These are phyloP conservation scores for Colletotrichum magnum DNA, from an alignment of 2,329 filamentous ascomycete genomes.

Conservation along the genomic window DNA sequence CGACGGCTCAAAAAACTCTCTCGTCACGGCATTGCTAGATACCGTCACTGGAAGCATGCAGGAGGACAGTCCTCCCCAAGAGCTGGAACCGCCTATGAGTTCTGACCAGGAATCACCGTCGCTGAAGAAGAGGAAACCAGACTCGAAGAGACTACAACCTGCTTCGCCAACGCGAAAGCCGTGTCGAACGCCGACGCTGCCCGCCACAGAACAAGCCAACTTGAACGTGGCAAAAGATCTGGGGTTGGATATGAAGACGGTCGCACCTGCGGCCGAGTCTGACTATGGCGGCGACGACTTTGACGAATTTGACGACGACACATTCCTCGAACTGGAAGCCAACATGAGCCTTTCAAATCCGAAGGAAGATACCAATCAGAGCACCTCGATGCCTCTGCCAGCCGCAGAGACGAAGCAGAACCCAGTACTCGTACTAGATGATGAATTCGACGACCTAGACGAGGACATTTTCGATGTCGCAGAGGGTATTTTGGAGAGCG, in stretches of 20 bases:
- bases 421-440: conserved; percentile 50
- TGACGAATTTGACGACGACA: conserved; percentile 72
- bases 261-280: conserved; percentile 48
- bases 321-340: conserved; percentile 68
- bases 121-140: conserved; percentile 53
- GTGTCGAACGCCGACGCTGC: neutral
- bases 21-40: conserved; percentile 76
- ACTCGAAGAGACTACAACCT: conserved; percentile 25
- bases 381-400: neutral
- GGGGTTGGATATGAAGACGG: conserved; percentile 9
- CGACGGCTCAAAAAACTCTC: conserved; percentile 68
- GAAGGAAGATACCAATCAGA: conserved; percentile 27
- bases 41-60: conserved; percentile 71
- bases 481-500: conserved; percentile 53
- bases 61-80: conserved; percentile 54
- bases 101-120: conserved; percentile 57
- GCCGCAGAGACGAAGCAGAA: neutral
- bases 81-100: conserved; percentile 42
- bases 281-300: conserved; percentile 71
- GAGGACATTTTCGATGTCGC: conserved; percentile 70
- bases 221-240: conserved; percentile 12
- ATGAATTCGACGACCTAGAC: conserved; percentile 78
- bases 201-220: conserved; percentile 10
- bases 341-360: conserved; percentile 51
- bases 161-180: conserved; percentile 41